A percentile compares a stretch with the other conserved stretches of the same genome.
phyloP scores from a whole-genome alignment of 2,329 filamentous ascomycete genomes.

The Colletotrichum scovillei region DNA sequence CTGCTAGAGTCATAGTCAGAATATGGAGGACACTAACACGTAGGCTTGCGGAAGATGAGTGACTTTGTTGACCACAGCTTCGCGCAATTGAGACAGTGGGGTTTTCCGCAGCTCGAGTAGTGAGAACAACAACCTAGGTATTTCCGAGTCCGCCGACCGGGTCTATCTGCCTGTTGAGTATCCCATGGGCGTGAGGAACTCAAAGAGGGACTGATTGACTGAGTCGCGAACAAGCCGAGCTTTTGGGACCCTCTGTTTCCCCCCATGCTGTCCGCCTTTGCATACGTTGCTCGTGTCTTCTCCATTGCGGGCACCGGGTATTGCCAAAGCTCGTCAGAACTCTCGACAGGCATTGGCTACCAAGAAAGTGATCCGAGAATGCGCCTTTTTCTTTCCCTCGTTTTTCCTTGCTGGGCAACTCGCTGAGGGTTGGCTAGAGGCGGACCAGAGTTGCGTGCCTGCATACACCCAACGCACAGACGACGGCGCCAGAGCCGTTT shows the following conservation, averaged over 20 bases:
- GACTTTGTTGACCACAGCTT: not conserved
- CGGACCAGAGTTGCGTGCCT: constrained; percentile 27
- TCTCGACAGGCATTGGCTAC: constrained; percentile 16
- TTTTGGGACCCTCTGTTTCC: constrained; percentile 1
- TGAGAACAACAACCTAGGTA: not conserved
- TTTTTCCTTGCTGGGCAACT: not conserved
- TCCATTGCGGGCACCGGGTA: constrained; percentile 13
- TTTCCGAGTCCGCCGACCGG: constrained; percentile 10
- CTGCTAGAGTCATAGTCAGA: not conserved
- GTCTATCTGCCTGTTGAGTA: not conserved
- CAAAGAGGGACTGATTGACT: not conserved
- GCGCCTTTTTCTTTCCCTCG: constrained; percentile 18
- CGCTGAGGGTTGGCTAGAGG: constrained; percentile 14
- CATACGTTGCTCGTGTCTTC: constrained; percentile 14
- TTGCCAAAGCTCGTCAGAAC: constrained; percentile 13
- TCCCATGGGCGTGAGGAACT: not conserved
- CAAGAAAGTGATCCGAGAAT: constrained; percentile 1
- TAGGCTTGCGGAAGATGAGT: not conserved
- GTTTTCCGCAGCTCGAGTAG: not conserved
- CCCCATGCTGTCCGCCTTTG: constrained; percentile 3
- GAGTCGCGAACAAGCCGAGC: constrained; percentile 16
- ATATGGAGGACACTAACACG: not conserved
- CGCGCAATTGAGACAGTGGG: not conserved
- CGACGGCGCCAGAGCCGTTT: constrained; percentile 31
- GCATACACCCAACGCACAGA: constrained; percentile 34